Evolutionary conservation across 192 early-diverging fungal species (phyloP), one percentile per base, ranked within the genome.

Genomic region (Backusella sp.): DNA sequence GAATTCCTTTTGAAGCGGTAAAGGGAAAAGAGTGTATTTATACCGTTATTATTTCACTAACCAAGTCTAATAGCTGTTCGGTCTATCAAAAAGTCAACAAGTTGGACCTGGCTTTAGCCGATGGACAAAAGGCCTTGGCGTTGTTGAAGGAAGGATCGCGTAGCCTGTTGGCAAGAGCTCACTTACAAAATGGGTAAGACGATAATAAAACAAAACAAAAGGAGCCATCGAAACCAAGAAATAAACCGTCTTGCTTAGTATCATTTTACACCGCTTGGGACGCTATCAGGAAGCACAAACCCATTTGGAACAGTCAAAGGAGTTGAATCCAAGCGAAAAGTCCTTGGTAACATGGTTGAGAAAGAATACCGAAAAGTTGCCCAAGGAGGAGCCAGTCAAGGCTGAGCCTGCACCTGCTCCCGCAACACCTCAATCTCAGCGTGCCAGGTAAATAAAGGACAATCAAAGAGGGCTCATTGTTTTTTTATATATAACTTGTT

Each of bases 1-100:
- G 91, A 93, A 69, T 91, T 88, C 82, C 90, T 90, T 71, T 76
- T 94, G 41, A 91, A 89, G 73, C 85, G 88, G 86, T 89, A 80
- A 80, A 74, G 36, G 21, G n/a, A 65, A 8, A 30, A 75, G 3
- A 3, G 32, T 3, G 32, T 3, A 3, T 3, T 32, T 32, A 32
- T 32, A 32, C 35, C 1, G 44, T 12, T 9, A 37, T 37, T 0
- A 41, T 41, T 53, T n/a, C 67, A 36, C n/a, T 39, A 67, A 49
- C 75, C 46, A 21, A 0, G 30, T 70, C 42, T 1, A 69, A n/a
- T 70, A 87, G 96, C 15, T 88, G 90, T 35, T 79, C 83, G 34
- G 84, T 86, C 5, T 89, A 93, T 76, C 80, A 86, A 78, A 91
- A 94, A 80, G 82, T 96, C 3, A 86, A 85, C 19, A 86, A 91